These are phyloP conservation scores for Penicillium sp. DNA, from an alignment of 2,329 filamentous ascomycete species.

Conservation along the genomic window DNA sequence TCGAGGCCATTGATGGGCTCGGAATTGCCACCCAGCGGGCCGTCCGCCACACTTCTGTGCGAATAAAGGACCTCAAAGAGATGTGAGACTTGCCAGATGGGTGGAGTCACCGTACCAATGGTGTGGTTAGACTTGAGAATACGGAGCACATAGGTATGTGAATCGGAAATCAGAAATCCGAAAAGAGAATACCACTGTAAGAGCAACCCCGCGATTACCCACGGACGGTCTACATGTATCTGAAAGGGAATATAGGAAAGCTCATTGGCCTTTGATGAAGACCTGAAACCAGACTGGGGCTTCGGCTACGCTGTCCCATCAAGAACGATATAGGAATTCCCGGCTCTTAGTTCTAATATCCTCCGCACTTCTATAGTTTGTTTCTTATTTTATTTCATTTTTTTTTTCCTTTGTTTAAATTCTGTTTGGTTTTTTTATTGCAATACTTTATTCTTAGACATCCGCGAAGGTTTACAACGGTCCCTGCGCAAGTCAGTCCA, in stretches of 20 bases:
- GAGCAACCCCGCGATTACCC: constrained; percentile 2
- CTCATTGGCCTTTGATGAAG: constrained; percentile 6
- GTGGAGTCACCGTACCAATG: constrained; percentile 5
- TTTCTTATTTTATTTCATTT: not conserved
- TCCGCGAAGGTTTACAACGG: not conserved
- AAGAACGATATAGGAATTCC: not conserved
- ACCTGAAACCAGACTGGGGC: constrained; percentile 10
- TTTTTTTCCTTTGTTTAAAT: no score
- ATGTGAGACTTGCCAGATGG: constrained; percentile 1
- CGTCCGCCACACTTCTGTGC: constrained; percentile 24
- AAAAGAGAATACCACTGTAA: not conserved
- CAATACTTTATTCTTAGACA: not conserved
- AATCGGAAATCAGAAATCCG: not conserved
- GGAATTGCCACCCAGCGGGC: constrained; percentile 25
- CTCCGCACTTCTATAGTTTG: not conserved
- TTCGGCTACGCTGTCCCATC: not conserved
- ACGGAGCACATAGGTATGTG: no score
- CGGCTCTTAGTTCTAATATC: not conserved
- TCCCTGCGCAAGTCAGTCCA: not conserved
- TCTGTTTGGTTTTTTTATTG: no score
- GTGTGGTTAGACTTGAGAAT: constrained; percentile 1
- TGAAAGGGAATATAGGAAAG: not conserved
- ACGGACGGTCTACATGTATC: not conserved
- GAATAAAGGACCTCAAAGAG: constrained; percentile 11
- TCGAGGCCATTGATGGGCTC: constrained; percentile 15